Evolutionary conservation across 1,284 basidiomycete genomes (phyloP).

Genomic region (Pascua guehoae): DNA sequence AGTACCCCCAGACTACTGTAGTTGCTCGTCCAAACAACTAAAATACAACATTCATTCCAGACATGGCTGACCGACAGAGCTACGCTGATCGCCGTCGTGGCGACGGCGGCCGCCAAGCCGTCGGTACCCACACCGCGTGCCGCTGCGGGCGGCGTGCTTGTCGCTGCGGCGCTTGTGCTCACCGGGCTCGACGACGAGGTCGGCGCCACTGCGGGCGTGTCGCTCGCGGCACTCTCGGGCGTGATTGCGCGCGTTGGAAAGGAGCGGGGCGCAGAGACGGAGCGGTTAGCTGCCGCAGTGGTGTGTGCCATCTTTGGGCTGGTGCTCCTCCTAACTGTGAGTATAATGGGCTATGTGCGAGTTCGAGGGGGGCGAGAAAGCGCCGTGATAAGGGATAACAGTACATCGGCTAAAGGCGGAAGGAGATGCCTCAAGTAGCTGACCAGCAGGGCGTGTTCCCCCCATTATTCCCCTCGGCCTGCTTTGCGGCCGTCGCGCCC

Average conservation of each 20-base stretch:
- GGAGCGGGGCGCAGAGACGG: not conserved
- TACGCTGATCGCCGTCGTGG: not conserved
- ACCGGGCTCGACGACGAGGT: not conserved
- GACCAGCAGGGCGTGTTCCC: not conserved
- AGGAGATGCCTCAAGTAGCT: too few species aligned
- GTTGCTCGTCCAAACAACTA: too few species aligned
- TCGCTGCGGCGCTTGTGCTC: not conserved
- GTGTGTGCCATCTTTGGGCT: not conserved
- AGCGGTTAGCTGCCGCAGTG: not conserved
- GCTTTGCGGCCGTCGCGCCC: slow-evolving; percentile 19
- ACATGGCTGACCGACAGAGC: too few species aligned
- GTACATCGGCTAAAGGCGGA: too few species aligned
- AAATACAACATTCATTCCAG: too few species aligned
- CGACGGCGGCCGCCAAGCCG: not conserved
- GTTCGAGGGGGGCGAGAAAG: not conserved
- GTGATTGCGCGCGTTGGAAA: not conserved
- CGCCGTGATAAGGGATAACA: not conserved
- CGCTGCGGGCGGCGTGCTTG: not conserved
- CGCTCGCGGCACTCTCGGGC: not conserved
- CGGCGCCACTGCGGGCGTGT: not conserved
- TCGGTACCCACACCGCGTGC: not conserved
- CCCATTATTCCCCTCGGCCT: not conserved
- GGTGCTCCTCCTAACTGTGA: not conserved
- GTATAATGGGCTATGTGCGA: not conserved
- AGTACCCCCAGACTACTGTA: too few species aligned